These are phyloP conservation scores for Amanita thiersii DNA, from an alignment of 768 basidiomycete species.

Conservation along the genomic window DNA sequence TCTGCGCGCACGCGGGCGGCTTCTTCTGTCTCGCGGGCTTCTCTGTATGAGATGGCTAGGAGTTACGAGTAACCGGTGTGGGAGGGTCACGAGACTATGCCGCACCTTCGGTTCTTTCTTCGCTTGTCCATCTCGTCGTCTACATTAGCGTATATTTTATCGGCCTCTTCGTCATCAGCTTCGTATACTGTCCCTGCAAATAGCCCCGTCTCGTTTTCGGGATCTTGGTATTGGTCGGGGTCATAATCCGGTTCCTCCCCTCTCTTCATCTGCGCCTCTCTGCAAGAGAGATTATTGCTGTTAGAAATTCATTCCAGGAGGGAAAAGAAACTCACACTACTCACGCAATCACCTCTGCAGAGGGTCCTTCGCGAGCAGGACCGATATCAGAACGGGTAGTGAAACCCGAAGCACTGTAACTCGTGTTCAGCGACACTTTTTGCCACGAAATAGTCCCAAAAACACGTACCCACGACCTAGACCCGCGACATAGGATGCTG, in stretches of 20 bases:
- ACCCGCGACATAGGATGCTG: conserved; percentile 97
- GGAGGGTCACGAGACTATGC: conserved; percentile 33
- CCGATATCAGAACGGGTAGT: conserved; percentile 99
- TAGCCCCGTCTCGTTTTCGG: conserved; percentile 93
- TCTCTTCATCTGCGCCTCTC: conserved; percentile 78
- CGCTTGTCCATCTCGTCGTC: conserved; percentile 88
- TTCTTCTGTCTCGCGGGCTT: conserved; percentile 69
- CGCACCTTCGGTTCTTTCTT: conserved; percentile 70
- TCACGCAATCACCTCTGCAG: conserved; percentile 83
- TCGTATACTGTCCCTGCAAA: conserved; percentile 97
- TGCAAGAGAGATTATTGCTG: conserved; percentile 18
- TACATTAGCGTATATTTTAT: conserved; percentile 89
- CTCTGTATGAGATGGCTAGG: conserved; percentile 32
- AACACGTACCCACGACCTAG: conserved; percentile 83
- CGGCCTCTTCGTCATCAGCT: conserved; percentile 96
- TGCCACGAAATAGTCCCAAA: background rate
- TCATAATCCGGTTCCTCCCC: conserved; percentile 87
- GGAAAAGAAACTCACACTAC: conserved; percentile 15
- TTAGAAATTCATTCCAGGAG: background rate
- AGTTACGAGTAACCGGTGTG: conserved; percentile 15
- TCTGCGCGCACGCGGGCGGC: conserved; percentile 74
- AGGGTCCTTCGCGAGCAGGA: conserved; percentile 91
- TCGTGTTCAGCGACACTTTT: conserved; percentile 9
- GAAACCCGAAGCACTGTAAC: conserved; percentile 83
- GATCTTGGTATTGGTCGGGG: conserved; percentile 91